Conservation (phyloP, 2,329 filamentous ascomycete species). For the Xylariaceae sp. region DNA sequence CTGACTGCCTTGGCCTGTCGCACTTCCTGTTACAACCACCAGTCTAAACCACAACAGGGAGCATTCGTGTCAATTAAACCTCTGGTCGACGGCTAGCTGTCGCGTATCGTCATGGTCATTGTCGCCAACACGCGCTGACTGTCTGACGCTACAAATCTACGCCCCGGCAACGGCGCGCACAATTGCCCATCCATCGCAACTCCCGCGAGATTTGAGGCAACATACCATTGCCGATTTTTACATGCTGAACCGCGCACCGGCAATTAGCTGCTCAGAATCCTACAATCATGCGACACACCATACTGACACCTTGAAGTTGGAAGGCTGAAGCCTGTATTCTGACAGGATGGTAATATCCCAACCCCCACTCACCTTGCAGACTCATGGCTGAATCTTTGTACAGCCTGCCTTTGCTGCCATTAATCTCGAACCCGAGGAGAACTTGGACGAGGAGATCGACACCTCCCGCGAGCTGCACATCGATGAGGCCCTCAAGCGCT, state of each 20-base stretch:
- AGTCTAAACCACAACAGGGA: not conserved
- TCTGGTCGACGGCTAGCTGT: not conserved
- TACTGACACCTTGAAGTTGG: not conserved
- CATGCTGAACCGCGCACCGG: not conserved
- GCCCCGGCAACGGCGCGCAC: no score
- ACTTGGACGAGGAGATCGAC: constrained; percentile 85
- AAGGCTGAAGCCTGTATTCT: constrained; percentile 2
- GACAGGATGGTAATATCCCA: constrained; percentile 9
- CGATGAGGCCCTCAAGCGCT: constrained; percentile 92
- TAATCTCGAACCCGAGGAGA: constrained; percentile 91
- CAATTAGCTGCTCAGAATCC: not conserved
- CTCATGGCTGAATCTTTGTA: constrained; percentile 2
- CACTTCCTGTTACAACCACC: not conserved
- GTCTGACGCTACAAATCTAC: no score
- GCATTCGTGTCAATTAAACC: not conserved
- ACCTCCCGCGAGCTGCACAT: constrained; percentile 91
- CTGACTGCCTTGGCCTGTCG: no score
- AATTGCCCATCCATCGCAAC: no score
- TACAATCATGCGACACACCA: constrained; percentile 13
- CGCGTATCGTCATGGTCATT: not conserved
- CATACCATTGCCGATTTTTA: not conserved
- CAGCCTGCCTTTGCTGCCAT: constrained; percentile 75
- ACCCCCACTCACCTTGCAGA: not conserved
- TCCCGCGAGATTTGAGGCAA: no score
- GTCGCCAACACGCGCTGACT: not conserved